Evolutionary conservation across 1,284 basidiomycete genomes (phyloP), one percentile per base, ranked within the genome.

Genomic region (Agaricales sp.): DNA sequence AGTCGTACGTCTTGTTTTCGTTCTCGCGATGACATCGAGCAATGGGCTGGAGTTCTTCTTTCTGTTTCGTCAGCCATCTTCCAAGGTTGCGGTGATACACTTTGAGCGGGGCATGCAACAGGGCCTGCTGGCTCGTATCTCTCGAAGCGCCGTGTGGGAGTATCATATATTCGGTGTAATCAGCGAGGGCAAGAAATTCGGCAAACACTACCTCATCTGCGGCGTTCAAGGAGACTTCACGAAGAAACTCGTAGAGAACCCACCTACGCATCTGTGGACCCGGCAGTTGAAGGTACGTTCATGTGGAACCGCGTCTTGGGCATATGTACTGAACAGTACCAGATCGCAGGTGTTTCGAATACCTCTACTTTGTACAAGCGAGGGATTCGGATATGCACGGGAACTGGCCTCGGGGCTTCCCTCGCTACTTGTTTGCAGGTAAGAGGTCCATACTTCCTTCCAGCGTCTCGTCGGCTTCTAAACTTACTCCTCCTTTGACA

Each of bases 351-450:
- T 52, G 81, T 89, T 38, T 86, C 85, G 18, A 83, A 89, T 60
- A 86, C 84, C 1, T 87, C 84, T 3, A 75, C 68, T 1, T 58
- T 89, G 13, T 89, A 88, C 64, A 84, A 74, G 56, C 78, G 86
- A 53, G 87, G 86, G 18, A 80, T 89, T 58, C 80, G 85, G 59
- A 80, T 89, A 53, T 89, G 87, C 63, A 89, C 87, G 2, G 87
- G 86, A 38, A 88, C 86, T n/a, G 86, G 87, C 48, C 75, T 89
- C 43, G 86, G 87, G 23, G 85, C 87, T 23, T 84, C 83, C 1
- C 72, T 88, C 16, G 80, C 86, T 13, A 88, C 86, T 23, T 87
- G 82, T 61, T 70, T 87, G 49, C 86, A 88, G 68, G 71, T 70
- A 46, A 52, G 60, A 51, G 39, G 30, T n/a, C 19, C 39, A 4